Conservation (phyloP, 2,329 filamentous ascomycete species). For the Zymoseptoria pseudotritici region DNA sequence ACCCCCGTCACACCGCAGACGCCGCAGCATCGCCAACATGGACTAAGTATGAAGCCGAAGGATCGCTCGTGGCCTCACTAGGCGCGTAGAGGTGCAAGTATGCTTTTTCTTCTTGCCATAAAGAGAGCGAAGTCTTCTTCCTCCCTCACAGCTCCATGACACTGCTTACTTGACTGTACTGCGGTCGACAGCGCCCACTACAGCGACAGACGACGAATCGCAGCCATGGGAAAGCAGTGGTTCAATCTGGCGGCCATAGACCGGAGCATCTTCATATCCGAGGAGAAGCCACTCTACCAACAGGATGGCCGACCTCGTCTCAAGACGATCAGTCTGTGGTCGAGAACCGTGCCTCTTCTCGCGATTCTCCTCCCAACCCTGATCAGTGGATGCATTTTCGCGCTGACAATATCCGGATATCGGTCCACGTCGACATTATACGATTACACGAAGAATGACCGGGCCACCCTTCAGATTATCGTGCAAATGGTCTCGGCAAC, state of each 20-base stretch:
- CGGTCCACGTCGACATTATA: not conserved
- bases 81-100: not conserved
- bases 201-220: not conserved
- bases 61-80: not conserved
- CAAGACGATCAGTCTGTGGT: not conserved
- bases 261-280: not conserved
- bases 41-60: not conserved
- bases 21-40: not conserved
- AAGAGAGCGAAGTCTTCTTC: not conserved
- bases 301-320: not conserved
- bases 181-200: not conserved
- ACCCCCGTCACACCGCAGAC: not conserved
- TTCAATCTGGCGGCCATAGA: not conserved
- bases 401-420: not conserved
- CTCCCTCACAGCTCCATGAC: not conserved
- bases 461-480: not conserved
- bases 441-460: not conserved
- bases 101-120: not conserved
- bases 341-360: not conserved
- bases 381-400: not conserved
- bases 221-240: not conserved
- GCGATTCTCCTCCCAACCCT: not conserved
- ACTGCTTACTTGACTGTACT: not conserved
- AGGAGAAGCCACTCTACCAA: not conserved
- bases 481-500: not conserved